A percentile compares a stretch with the other conserved stretches of the same genome.
phyloP scores from a whole-genome alignment of 148 eudicot genomes.

The Vaccinium darrowii region DNA sequence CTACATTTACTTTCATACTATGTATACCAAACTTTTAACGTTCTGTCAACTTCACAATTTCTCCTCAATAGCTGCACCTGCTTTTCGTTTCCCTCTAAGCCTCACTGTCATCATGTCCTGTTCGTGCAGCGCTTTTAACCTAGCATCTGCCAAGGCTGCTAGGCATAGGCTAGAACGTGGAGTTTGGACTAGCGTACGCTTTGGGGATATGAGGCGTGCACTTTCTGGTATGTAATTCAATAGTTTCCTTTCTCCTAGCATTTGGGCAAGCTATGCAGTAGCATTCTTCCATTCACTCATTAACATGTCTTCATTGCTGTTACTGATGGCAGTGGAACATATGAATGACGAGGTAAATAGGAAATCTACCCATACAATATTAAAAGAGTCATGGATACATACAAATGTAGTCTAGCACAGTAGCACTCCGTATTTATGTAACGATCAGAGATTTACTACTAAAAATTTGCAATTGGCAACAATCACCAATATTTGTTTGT shows the following conservation, averaged over 20 bases:
- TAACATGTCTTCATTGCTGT: background rate
- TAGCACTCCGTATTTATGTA: no score
- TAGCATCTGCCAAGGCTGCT: constrained; percentile 93
- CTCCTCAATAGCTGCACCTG: background rate
- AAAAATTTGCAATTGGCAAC: no score
- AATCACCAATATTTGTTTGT: no score
- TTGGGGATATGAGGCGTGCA: constrained; percentile 93
- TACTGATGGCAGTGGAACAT: background rate
- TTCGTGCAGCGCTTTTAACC: constrained; percentile 53
- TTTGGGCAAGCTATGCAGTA: background rate
- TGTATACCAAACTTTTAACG: background rate
- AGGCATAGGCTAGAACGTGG: constrained; percentile 86
- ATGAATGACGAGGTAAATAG: background rate
- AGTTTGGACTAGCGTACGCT: constrained; percentile 85
- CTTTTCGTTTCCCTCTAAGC: background rate
- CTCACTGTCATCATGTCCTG: constrained; percentile 5
- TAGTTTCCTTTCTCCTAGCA: constrained; percentile 3
- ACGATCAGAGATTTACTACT: no score
- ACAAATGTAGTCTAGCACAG: background rate
- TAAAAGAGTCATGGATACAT: background rate
- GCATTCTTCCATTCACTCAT: background rate
- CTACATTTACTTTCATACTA: background rate
- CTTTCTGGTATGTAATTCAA: constrained; percentile 55
- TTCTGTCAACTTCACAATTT: background rate
- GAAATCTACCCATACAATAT: background rate